Evolutionary conservation across 345 rosid species (phyloP).

Genomic region (Arabis hirsuta): DNA sequence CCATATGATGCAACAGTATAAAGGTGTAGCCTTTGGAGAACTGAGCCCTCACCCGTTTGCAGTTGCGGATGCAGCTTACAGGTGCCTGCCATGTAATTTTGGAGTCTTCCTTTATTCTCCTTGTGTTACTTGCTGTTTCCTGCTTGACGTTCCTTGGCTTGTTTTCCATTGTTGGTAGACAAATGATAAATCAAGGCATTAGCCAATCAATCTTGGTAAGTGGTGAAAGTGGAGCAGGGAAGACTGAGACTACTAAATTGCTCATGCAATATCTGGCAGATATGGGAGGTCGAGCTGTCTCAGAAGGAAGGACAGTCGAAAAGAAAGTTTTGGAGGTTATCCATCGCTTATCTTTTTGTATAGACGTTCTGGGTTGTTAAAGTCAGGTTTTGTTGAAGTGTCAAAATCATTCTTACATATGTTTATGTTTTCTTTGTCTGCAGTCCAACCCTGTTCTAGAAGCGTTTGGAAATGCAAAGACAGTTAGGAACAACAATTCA

Average conservation of each 20-base stretch:
- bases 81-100: constrained; percentile 50
- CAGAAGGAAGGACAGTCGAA: constrained; percentile 92
- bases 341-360: constrained; percentile 18
- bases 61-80: constrained; percentile 95
- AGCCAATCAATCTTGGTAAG: constrained; percentile 98
- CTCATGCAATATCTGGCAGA: constrained; percentile 97
- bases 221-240: constrained; percentile 99
- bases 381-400: constrained; percentile 3
- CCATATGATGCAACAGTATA: constrained; percentile 97
- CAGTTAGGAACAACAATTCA: constrained; percentile 96
- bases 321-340: constrained; percentile 97
- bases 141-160: constrained; percentile 28
- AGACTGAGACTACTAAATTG: constrained; percentile 95
- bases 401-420: constrained; percentile 6
- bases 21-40: constrained; percentile 96
- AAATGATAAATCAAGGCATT: constrained; percentile 80
- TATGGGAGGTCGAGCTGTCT: constrained; percentile 99
- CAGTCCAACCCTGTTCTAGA: constrained; percentile 99
- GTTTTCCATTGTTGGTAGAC: constrained; percentile 49
- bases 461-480: constrained; percentile 99
- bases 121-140: constrained; percentile 25
- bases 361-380: constrained; percentile 9
- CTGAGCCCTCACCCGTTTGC: constrained; percentile 99
- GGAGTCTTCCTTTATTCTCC: constrained; percentile 10
- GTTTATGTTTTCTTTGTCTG: constrained; percentile 41